Base-by-base conservation (phyloP, 2,329 filamentous ascomycete species). In the Nemania serpens region DNA sequence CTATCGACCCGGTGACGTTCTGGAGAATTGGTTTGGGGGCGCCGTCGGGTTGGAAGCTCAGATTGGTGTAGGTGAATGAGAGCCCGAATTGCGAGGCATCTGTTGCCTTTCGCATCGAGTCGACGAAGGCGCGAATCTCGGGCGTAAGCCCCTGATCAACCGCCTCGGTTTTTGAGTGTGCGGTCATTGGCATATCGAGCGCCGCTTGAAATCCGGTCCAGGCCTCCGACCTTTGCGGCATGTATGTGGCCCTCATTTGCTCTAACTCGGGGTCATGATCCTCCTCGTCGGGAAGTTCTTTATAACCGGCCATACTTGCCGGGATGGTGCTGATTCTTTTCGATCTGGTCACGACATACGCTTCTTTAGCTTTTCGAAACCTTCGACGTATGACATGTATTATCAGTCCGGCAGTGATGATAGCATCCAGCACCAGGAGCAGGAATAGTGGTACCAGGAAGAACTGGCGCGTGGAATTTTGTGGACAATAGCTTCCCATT, bases 1-100 rank as follows among this genome's bases (percentile, higher is more conserved):
- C 75, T 66, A 86, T 85, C 4, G 75, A 78, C 0, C 84, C 84
- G 0, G 82, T 84, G 5, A 86, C 79, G 12, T 81, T 79, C 50
- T 81, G 77, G 4, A 86, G 73, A 52, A 86, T 81, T 6, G 79
- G 78, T 53, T 75, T 78, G 2, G 73, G 70, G 13, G 72, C 75
- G 25, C 76, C 74, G 58, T 78, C 78, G 0, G 81, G 81, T 6
- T 82, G 79, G 65, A 81, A 84, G 22, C 75, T 75, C 2, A 86
- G 74, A 41, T 81, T 75, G 4, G 78, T 73, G 61, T 84, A 86
- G 20, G 79, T 77, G 66, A 86, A 85, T 2, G 78, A 81, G 17
- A 86, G 73, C 2, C 83, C 83, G 60, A 85, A 81, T 25, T 79
- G 77, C 5, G 77, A 75, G 1, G 79, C 81, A 36, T 82, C 79